These are phyloP conservation scores for Mycena sanguinolenta DNA, from an alignment of 768 basidiomycete genomes.

Conservation along the genomic window DNA sequence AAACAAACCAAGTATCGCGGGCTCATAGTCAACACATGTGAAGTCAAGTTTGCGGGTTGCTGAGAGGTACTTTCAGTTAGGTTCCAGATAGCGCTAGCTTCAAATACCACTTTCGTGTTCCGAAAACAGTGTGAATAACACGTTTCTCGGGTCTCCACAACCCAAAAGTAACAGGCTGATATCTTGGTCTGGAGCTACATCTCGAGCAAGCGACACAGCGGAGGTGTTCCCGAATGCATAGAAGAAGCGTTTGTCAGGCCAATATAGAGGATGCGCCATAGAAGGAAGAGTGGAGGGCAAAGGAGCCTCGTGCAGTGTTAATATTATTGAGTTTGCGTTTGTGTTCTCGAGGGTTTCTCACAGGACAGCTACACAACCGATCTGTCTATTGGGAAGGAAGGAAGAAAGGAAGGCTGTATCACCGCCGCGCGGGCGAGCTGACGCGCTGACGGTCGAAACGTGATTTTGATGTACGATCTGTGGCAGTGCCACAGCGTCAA, in stretches of 20 bases:
- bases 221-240: constrained; percentile 75
- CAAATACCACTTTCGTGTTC: constrained; percentile 46
- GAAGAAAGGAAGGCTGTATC: too few species aligned
- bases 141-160: constrained; percentile 70
- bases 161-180: constrained; percentile 65
- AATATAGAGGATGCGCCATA: constrained; percentile 61
- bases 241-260: constrained; percentile 62
- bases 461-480: too few species aligned
- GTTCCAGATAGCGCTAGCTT: not conserved
- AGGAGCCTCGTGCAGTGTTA: not conserved
- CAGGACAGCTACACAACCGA: too few species aligned
- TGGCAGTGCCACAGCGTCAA: too few species aligned
- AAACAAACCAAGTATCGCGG: constrained; percentile 58
- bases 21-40: constrained; percentile 65
- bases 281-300: constrained; percentile 8
- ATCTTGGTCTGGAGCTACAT: constrained; percentile 59
- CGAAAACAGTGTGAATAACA: constrained; percentile 62
- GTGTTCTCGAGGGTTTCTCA: too few species aligned
- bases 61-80: constrained; percentile 21
- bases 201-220: constrained; percentile 62
- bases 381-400: too few species aligned
- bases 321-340: too few species aligned
- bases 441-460: too few species aligned
- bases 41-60: constrained; percentile 56
- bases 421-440: too few species aligned